Percentiles rank a stretch among this genome's conserved stretches.
phyloP scores from a whole-genome alignment of 1,284 basidiomycete genomes.

The Melampsora americana region DNA sequence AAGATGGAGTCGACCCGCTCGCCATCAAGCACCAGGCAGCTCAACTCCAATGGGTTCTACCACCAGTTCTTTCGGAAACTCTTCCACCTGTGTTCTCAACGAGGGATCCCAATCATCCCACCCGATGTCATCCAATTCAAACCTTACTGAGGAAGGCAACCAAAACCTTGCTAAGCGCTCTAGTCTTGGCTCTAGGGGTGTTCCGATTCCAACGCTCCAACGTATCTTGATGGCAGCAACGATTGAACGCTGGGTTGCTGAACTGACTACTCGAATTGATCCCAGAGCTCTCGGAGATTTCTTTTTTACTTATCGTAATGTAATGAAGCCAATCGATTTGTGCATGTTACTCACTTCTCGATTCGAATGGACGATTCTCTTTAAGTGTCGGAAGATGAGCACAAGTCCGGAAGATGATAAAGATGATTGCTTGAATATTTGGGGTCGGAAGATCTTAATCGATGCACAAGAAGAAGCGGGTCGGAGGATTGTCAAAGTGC shows the following conservation, averaged over 20 bases:
- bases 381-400: conserved; percentile 48
- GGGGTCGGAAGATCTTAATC: conserved; percentile 10
- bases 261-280: conserved; percentile 75
- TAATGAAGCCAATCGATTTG: conserved; percentile 70
- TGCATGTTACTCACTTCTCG: conserved; percentile 73
- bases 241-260: conserved; percentile 83
- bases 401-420: conserved; percentile 47
- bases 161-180: neutral
- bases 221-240: conserved; percentile 72
- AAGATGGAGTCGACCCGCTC: conserved; percentile 38
- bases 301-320: conserved; percentile 80
- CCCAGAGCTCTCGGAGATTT: conserved; percentile 74
- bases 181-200: neutral
- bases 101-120: neutral
- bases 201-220: conserved; percentile 48
- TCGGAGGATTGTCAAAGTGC: conserved; percentile 71
- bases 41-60: conserved; percentile 6
- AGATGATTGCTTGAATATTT: conserved; percentile 45
- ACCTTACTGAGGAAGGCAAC: conserved; percentile 9
- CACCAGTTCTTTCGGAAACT: neutral
- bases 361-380: conserved; percentile 77
- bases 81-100: neutral
- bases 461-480: conserved; percentile 62
- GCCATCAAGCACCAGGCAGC: neutral
- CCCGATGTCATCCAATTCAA: neutral